phyloP scores from a whole-genome alignment of 2,329 filamentous ascomycete species.

The Aspergillus sp. region DNA sequence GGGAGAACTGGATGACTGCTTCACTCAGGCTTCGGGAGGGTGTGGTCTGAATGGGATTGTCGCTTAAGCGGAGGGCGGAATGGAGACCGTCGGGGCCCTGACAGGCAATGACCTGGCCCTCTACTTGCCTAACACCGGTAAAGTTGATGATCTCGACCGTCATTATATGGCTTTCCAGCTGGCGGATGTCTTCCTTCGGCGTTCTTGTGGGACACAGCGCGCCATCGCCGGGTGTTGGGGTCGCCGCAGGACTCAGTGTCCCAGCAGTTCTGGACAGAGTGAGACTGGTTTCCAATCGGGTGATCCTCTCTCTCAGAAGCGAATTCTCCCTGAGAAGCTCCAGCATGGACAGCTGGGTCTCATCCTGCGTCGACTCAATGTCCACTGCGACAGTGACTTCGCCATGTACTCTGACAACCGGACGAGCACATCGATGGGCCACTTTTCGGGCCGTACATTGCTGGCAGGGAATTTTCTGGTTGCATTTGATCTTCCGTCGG shows the following conservation, averaged over 20 bases:
- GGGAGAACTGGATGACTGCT: constrained; percentile 3
- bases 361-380: background rate
- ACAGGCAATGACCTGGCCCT: background rate
- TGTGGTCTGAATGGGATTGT: background rate
- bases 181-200: background rate
- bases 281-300: background rate
- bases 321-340: background rate
- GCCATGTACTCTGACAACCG: background rate
- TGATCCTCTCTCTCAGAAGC: background rate
- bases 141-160: background rate
- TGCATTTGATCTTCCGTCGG: constrained; percentile 9
- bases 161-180: background rate
- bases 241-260: background rate
- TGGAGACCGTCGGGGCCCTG: background rate
- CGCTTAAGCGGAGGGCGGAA: background rate
- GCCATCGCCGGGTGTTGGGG: background rate
- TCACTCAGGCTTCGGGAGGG: background rate
- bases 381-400: background rate
- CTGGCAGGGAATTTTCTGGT: constrained; percentile 7
- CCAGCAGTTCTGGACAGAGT: background rate
- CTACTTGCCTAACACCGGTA: background rate
- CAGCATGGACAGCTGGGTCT: background rate
- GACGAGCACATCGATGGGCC: background rate
- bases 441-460: constrained; percentile 4
- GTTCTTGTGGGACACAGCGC: background rate